Percentiles rank a stretch among this genome's conserved stretches.
Conservation (phyloP, 257 asterid species). For the Solanum clarkiae region DNA sequence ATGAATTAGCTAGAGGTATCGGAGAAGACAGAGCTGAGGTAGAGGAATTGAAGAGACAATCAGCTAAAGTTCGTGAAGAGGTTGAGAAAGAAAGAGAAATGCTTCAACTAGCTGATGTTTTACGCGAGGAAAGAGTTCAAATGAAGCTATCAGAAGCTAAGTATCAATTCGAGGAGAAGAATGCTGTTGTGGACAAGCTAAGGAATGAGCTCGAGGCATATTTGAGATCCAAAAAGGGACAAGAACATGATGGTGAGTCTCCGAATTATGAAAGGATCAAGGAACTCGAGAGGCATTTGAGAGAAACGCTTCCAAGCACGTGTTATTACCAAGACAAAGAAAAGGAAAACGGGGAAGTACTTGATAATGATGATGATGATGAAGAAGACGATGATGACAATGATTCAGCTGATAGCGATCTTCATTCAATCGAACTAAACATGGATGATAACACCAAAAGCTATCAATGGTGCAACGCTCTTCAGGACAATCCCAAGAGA, state of each 20-base stretch:
- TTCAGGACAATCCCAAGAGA: constrained; percentile 25
- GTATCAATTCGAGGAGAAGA: constrained; percentile 90
- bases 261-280: constrained; percentile 62
- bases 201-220: constrained; percentile 66
- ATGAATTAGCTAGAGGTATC: constrained; percentile 75
- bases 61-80: constrained; percentile 53
- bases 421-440: constrained; percentile 52
- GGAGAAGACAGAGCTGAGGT: constrained; percentile 82
- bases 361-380: constrained; percentile 9
- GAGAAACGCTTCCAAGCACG: constrained; percentile 59
- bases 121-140: constrained; percentile 95
- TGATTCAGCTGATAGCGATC: constrained; percentile 38
- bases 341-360: constrained; percentile 7
- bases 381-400: constrained; percentile 15
- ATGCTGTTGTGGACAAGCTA: constrained; percentile 52
- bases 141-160: constrained; percentile 93
- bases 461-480: constrained; percentile 38
- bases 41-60: constrained; percentile 51
- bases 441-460: constrained; percentile 41
- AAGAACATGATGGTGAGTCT: constrained; percentile 39
- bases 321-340: constrained; percentile 18
- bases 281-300: constrained; percentile 68
- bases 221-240: constrained; percentile 41
- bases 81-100: constrained; percentile 91
- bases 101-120: constrained; percentile 82